Evolutionary conservation across 495 filamentous ascomycete species (phyloP).

Genomic region (Jackrogersella minutella): DNA sequence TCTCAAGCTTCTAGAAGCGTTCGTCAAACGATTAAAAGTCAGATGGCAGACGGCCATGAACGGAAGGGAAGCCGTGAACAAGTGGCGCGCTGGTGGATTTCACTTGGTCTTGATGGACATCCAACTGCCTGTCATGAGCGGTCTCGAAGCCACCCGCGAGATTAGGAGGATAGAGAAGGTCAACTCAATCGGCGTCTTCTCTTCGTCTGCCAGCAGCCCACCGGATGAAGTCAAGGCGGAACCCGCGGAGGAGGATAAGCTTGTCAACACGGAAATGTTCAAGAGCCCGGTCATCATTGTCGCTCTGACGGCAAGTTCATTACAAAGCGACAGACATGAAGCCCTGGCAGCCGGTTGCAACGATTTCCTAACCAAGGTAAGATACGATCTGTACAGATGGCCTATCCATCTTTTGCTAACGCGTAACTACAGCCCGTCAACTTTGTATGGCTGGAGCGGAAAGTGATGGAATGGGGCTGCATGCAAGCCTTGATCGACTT

Average conservation of each 20-base stretch:
- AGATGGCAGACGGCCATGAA: constrained; percentile 98
- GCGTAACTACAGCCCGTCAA: constrained; percentile 78
- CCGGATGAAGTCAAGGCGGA: constrained; percentile 49
- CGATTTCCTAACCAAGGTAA: constrained; percentile 97
- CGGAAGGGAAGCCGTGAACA: constrained; percentile 87
- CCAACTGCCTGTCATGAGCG: constrained; percentile 96
- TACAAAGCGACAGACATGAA: constrained; percentile 95
- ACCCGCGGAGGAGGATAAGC: constrained; percentile 67
- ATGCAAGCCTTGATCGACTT: constrained; percentile 99
- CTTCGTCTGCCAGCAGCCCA: constrained; percentile 53
- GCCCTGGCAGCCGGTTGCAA: constrained; percentile 96
- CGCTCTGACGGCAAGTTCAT: constrained; percentile 87
- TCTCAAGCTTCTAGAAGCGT: constrained; percentile 87
- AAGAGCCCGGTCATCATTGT: constrained; percentile 98
- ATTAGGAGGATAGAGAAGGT: constrained; percentile 88
- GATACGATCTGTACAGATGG: constrained; percentile 10
- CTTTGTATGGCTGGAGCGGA: constrained; percentile 96
- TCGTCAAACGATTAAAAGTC: constrained; percentile 95
- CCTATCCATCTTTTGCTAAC: constrained; percentile 11
- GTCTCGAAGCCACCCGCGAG: constrained; percentile 95
- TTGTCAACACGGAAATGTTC: constrained; percentile 78
- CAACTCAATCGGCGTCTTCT: constrained; percentile 89
- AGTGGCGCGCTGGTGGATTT: constrained; percentile 95
- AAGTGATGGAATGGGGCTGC: constrained; percentile 99
- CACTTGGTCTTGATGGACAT: constrained; percentile 99